Evolutionary conservation across 1,284 basidiomycete species (phyloP), one percentile per base, ranked within the genome.

Genomic region (Veloporphyrellus conicus): DNA sequence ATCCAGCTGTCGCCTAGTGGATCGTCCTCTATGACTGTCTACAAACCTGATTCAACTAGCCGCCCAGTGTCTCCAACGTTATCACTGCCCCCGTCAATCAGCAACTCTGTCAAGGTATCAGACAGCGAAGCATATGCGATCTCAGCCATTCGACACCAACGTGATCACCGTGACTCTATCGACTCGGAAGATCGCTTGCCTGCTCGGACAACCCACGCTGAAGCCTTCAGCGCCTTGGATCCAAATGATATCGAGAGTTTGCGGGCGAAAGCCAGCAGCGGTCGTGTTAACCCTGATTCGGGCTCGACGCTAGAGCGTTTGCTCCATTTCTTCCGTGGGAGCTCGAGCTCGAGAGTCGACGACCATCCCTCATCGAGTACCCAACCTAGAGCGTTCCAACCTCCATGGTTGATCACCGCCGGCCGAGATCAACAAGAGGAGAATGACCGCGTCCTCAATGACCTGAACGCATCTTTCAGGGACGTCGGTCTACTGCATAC

Each of bases 401-500:
- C 86, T 29, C 85, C 84, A 4, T 89, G 86, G 87, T 65, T 87
- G 45, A 75, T 73, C 29, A 74, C 84, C 49, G 76, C 79, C 11
- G 76, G 79, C 3, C 74, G 84, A 31, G 73, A 74, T 34, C 77
- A 79, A 60, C 78, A 81, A 49, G 84, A 87, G 60, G 76, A 81
- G 50, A 76, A 80, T 11, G 78, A 82, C 57, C 76, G 77, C 32
- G 78, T 84, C 15, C 80, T 88, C 42, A 76, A 78, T 50, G 82
- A 79, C 54, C 67, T 89, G 33, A 86, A 83, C 57, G 77, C 77
- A 49, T 85, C 84, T 12, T 90, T 88, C 69, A 79, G 82, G 63
- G 86, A 84, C 47, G 85, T 89, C 19, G 87, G 86, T 5, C 62
- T 88, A 8, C 64, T 88, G n/a, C 87, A 84, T 20, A 77, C 82